Base-by-base conservation (phyloP, 1,284 basidiomycete genomes). In the Earliella scabrosa region DNA sequence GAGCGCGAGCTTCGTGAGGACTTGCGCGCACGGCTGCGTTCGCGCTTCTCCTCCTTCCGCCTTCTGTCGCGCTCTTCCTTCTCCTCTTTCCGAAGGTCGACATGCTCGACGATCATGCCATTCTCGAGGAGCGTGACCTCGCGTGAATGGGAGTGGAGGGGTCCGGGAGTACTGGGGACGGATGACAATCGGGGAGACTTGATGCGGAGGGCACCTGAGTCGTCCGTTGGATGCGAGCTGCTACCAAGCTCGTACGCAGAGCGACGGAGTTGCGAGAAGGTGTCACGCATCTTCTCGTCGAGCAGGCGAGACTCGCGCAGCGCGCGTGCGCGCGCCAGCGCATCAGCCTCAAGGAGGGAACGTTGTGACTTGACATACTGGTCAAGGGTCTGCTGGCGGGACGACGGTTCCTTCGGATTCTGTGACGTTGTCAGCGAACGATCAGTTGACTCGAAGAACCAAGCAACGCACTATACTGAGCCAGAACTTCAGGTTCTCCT, bases 401-500 rank as follows among this genome's bases (percentile, higher is more conserved):
- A 84, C 13, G 86, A 77, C 21, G 90, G 88, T 68, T 93, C 91
- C 56, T 87, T 85, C 14, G 90, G 91, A 66, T 91, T 93, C 91
- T 93, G 58, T 23, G 27, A 52, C 24, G 39, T 16, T 40, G 52
- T 58, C 27, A 58, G 57, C 2, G 13, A 36, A 31, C 20, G 38
- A 45, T n/a, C n/a, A n/a, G n/a, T n/a, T n/a, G 7, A 51, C 18
- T 58, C 52, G 57, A 40, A 59, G 60, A 45, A 46, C 34, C 4
- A 16, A 44, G 36, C 60, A 3, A 73, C 87, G 67, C 63, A 96
- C 95, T 76, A 97, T 86, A 54, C 84, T 88, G 50, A 93, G 80
- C 88, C 95, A 95, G 27, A 95, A 72, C 73, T 90, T 95, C 65
- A 99, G 75, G 68, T 92, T 90, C 62, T 85, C 83, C 70, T 94